These are phyloP conservation scores for Auriscalpium orientale DNA, from an alignment of 768 basidiomycete genomes.

Conservation along the genomic window DNA sequence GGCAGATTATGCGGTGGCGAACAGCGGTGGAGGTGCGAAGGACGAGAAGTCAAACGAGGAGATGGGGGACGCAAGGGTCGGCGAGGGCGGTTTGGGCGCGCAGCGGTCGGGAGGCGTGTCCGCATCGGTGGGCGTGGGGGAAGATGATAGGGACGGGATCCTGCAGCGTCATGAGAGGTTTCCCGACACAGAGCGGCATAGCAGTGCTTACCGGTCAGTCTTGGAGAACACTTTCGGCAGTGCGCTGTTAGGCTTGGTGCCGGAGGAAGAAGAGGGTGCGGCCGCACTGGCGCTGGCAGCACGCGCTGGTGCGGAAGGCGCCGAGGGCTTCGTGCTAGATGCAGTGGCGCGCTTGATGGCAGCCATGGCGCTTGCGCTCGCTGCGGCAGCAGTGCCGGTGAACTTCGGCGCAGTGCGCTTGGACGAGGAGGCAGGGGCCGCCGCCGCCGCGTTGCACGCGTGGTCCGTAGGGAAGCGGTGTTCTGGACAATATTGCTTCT, in stretches of 20 bases:
- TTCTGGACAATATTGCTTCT: slow-evolving; percentile 61
- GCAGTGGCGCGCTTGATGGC: slow-evolving; percentile 33
- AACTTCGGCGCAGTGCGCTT: slow-evolving; percentile 12
- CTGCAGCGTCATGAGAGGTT: slow-evolving; percentile 60
- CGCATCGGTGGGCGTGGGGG: slow-evolving; percentile 14
- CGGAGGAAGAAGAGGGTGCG: slow-evolving; percentile 6
- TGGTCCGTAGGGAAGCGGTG: slow-evolving; percentile 80
- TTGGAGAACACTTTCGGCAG: slow-evolving; percentile 32
- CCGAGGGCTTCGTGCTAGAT: slow-evolving; percentile 31
- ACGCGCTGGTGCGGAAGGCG: slow-evolving; percentile 16
- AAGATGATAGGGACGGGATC: slow-evolving; percentile 22
- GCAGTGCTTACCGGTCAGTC: slow-evolving; percentile 55
- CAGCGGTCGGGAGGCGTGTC: slow-evolving; percentile 17
- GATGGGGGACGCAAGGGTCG: slow-evolving; percentile 18
- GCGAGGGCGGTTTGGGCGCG: slow-evolving; percentile 16
- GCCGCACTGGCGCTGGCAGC: slow-evolving; percentile 15
- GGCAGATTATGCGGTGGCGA: slow-evolving; percentile 50
- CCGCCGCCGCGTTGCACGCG: slow-evolving; percentile 32
- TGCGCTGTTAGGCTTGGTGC: slow-evolving; percentile 6
- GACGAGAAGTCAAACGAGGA: slow-evolving; percentile 33
- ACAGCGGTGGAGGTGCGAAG: slow-evolving; percentile 62
- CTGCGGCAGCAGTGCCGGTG: slow-evolving; percentile 12
- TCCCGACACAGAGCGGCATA: slow-evolving; percentile 18
- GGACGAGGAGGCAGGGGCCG: slow-evolving; percentile 9
- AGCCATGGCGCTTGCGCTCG: slow-evolving; percentile 27